phyloP scores from a whole-genome alignment of 352 stramenopile genomes.

The Phytophthora sp. region DNA sequence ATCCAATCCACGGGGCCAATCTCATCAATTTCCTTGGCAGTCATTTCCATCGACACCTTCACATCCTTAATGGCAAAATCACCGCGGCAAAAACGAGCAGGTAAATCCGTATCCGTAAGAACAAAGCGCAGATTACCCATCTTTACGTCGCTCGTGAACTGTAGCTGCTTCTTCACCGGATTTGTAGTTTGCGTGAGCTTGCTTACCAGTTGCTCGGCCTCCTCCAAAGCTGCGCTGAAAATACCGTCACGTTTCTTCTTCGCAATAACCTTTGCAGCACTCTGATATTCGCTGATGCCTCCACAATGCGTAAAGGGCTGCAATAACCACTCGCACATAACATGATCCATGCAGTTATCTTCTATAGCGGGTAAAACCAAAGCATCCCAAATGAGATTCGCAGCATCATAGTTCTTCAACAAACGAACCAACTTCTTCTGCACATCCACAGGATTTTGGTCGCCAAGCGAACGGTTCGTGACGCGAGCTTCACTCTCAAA shows the following conservation, averaged over 20 bases:
- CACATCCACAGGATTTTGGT: constrained; percentile 57
- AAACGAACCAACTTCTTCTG: constrained; percentile 80
- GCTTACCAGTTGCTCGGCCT: constrained; percentile 61
- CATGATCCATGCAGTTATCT: constrained; percentile 40
- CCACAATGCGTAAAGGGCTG: constrained; percentile 67
- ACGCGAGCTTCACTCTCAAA: constrained; percentile 62
- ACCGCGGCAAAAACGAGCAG: constrained; percentile 56
- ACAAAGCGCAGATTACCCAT: constrained; percentile 70
- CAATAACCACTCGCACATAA: constrained; percentile 62
- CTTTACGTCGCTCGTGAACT: constrained; percentile 64
- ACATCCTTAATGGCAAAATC: constrained; percentile 74
- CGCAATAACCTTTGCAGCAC: constrained; percentile 61
- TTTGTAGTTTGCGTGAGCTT: constrained; percentile 46
- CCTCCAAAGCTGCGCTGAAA: constrained; percentile 59
- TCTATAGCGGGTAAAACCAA: constrained; percentile 57
- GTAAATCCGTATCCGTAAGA: constrained; percentile 63
- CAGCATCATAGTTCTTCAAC: constrained; percentile 74
- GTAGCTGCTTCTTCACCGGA: constrained; percentile 59
- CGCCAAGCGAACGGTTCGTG: constrained; percentile 46
- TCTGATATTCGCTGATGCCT: constrained; percentile 79
- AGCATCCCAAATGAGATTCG: constrained; percentile 63
- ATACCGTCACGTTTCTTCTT: constrained; percentile 75
- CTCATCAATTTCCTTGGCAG: constrained; percentile 61
- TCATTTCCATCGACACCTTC: constrained; percentile 62
- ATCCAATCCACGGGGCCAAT: constrained; percentile 57